These are phyloP conservation scores for Pistacia atlantica DNA, from an alignment of 345 rosid species.

Conservation along the genomic window DNA sequence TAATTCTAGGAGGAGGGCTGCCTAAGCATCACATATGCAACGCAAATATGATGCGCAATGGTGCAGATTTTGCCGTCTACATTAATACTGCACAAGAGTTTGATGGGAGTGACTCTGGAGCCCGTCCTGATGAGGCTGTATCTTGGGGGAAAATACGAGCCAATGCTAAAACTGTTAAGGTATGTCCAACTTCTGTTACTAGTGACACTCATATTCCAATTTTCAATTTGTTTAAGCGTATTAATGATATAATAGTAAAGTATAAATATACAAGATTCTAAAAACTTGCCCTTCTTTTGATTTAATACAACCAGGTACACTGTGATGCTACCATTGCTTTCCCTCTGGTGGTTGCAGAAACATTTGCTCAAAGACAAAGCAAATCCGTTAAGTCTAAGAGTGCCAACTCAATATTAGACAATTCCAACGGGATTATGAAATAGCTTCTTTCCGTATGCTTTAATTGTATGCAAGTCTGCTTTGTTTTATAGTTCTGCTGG, in stretches of 20 bases:
- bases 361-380: slow-evolving; percentile 68
- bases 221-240: neutral
- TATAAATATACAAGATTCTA: neutral
- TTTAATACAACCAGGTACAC: slow-evolving; percentile 51
- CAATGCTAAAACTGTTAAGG: slow-evolving; percentile 88
- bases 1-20: slow-evolving; percentile 84
- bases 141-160: slow-evolving; percentile 93
- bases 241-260: neutral
- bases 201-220: neutral
- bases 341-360: slow-evolving; percentile 83
- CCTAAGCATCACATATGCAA: slow-evolving; percentile 98
- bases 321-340: slow-evolving; percentile 96
- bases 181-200: slow-evolving; percentile 15
- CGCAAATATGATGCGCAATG: slow-evolving; percentile 97
- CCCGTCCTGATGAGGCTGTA: slow-evolving; percentile 91
- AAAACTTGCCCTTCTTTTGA: neutral
- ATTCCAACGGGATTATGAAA: neutral
- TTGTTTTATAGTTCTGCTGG: no score
- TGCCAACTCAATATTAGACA: neutral
- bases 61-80: slow-evolving; percentile 86
- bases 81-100: slow-evolving; percentile 93
- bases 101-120: slow-evolving; percentile 98
- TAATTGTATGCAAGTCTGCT: neutral
- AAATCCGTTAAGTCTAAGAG: slow-evolving; percentile 15
- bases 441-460: neutral